phyloP scores from a whole-genome alignment of 2,329 filamentous ascomycete genomes.

The Microdochium paspali region DNA sequence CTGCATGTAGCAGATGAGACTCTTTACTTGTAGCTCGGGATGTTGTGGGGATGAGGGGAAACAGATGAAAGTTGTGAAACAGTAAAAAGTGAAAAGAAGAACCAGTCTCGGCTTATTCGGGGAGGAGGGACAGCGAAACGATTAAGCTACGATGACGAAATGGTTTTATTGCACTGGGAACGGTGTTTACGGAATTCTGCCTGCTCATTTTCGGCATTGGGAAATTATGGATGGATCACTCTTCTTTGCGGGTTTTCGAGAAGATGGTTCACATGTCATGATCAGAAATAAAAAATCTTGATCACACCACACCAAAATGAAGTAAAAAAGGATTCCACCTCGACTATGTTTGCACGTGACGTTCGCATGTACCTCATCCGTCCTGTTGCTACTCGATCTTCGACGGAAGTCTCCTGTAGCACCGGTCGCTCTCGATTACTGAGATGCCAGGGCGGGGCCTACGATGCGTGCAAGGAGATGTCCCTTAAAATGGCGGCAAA shows the following conservation, averaged over 20 bases:
- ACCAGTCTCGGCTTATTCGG: neutral
- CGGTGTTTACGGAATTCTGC: constrained; percentile 23
- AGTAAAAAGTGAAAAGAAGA: neutral
- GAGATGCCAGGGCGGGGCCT: too few relatives aligned
- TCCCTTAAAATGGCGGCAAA: too few relatives aligned
- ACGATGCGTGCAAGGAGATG: too few relatives aligned
- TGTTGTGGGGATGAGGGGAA: constrained; percentile 1
- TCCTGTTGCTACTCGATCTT: too few relatives aligned
- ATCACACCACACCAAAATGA: neutral
- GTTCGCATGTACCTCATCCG: too few relatives aligned
- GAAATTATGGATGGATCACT: neutral
- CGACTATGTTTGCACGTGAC: too few relatives aligned
- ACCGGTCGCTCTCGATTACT: too few relatives aligned
- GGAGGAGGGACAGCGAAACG: neutral
- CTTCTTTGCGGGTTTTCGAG: neutral
- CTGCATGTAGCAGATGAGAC: neutral
- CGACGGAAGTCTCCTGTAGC: too few relatives aligned
- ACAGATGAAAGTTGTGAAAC: too few relatives aligned
- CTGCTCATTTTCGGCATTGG: constrained; percentile 10
- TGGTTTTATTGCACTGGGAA: constrained; percentile 15
- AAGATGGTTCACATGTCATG: neutral
- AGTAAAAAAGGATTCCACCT: neutral
- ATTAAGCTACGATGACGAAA: neutral
- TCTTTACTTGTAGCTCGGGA: neutral
- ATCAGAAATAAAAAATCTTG: neutral